Conservation (phyloP, 495 filamentous ascomycete genomes). For the Penicillium taxi region DNA sequence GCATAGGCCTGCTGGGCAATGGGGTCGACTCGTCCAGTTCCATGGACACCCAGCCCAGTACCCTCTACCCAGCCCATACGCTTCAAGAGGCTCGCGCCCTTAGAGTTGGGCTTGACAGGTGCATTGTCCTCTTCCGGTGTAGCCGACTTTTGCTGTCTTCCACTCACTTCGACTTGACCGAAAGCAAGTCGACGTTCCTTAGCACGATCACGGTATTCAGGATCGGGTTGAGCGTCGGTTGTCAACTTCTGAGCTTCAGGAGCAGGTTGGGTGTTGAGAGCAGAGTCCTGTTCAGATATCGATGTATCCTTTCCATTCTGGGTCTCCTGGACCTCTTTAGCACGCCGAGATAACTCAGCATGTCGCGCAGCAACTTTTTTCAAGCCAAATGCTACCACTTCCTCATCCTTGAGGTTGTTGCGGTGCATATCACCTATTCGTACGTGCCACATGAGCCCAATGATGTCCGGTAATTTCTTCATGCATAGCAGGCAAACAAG, state of each 20-base stretch:
- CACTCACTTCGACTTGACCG: conserved; percentile 50
- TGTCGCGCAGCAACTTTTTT: too few species aligned
- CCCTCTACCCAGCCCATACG: conserved; percentile 90
- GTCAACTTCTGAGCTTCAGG: conserved; percentile 33
- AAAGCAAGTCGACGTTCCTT: conserved; percentile 72
- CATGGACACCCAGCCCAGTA: conserved; percentile 70
- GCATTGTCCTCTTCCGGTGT: conserved; percentile 27
- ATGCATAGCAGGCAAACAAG: too few species aligned
- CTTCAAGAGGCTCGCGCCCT: conserved; percentile 72
- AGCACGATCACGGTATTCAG: conserved; percentile 74
- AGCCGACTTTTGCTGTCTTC: conserved; percentile 21
- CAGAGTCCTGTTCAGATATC: too few species aligned
- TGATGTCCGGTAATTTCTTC: too few species aligned
- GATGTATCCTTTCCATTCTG: too few species aligned
- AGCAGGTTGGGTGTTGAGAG: too few species aligned
- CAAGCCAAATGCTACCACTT: too few species aligned
- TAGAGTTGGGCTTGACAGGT: conserved; percentile 50
- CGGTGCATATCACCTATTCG: conserved; percentile 67
- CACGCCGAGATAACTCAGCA: too few species aligned
- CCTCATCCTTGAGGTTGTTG: conserved; percentile 56
- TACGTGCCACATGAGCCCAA: too few species aligned
- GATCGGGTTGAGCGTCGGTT: conserved; percentile 19
- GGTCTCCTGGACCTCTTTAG: too few species aligned
- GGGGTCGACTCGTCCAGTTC: conserved; percentile 66
- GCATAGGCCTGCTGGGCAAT: conserved; percentile 74